Percentiles rank a stretch among this genome's conserved stretches.
Evolutionary conservation across 1,284 basidiomycete genomes (phyloP).

Genomic region (Lignosus rhinocerotis): DNA sequence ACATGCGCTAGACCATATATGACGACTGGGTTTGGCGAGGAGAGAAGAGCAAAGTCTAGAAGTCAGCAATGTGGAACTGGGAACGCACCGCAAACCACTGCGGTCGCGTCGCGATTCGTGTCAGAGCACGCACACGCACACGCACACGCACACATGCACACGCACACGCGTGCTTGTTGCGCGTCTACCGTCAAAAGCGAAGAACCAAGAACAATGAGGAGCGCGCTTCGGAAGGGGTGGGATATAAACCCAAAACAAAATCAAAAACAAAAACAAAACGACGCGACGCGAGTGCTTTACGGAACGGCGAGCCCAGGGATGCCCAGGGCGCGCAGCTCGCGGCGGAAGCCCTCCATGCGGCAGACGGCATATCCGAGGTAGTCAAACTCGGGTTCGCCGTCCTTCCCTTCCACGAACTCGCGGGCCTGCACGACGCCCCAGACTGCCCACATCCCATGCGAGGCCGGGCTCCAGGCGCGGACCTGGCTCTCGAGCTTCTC

Average conservation of each 20-base stretch:
- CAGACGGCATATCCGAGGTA: slow-evolving; percentile 72
- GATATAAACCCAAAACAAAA: background rate
- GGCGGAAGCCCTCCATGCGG: slow-evolving; percentile 63
- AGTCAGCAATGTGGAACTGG: background rate
- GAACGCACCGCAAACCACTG: background rate
- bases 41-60: background rate
- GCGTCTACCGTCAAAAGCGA: slow-evolving; percentile 2
- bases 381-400: slow-evolving; percentile 70
- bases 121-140: background rate
- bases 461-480: slow-evolving; percentile 82
- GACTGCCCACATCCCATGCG: slow-evolving; percentile 87
- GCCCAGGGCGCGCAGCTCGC: slow-evolving; percentile 52
- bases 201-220: background rate
- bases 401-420: slow-evolving; percentile 70
- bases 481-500: slow-evolving; percentile 74
- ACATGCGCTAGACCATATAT: background rate
- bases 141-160: background rate
- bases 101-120: background rate
- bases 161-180: background rate
- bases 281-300: slow-evolving; percentile 3
- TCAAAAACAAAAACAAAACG: background rate
- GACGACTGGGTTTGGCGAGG: background rate
- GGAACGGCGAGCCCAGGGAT: slow-evolving; percentile 31
- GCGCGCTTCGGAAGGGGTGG: background rate
- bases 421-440: slow-evolving; percentile 92